Base-by-base conservation (phyloP, 148 eudicot species). In the Fallopia convolvulus region DNA sequence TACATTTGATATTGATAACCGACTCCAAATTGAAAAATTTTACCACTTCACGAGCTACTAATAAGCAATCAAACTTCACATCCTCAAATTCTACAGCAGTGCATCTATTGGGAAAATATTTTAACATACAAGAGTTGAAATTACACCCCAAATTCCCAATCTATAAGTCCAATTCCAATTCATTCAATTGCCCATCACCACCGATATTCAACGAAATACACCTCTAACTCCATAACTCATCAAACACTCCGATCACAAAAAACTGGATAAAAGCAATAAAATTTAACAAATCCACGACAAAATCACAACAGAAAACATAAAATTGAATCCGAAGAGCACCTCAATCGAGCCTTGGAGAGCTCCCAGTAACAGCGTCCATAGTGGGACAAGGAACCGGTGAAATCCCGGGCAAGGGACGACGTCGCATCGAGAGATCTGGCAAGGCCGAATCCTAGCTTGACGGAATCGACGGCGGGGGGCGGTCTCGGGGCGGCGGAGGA, bases 361-460 rank as follows among this genome's bases (percentile, higher is more conserved):
- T 94, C 98, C 89, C 88, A 91, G 81, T 94, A 94, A 82, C 97
- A 94, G 50, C 82, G 85, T 1, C 97, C 90, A 58, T 89, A 94
- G 68, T 87, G 90, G 49, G 88, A 83, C 41, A 85, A 79, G 66
- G 79, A 61, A 5, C 85, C 91, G 30, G 83, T 78, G 50, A 83
- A 80, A 74, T 92, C 87, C 71, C 83, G 86, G 49, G 83, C 81
- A 30, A 79, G 77, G 30, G 80, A 81, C 39, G 73, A 80, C 17
- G 9, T 60, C 81, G 21, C 74, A 76, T 39, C 56, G 72, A 80
- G 79, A 76, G 83, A 47, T 17, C 75, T 50, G 14, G 76, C 53
- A 40, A 77, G n/a, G 74, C 81, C 85, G 41, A 79, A 55, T 53
- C 81, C 83, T 42, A 74, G 50, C 36, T 84, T 87, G 9, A 73